A percentile compares a stretch with the other conserved stretches of the same genome.
Evolutionary conservation across 1,284 basidiomycete genomes (phyloP).

Genomic region (Puccinia triticina): DNA sequence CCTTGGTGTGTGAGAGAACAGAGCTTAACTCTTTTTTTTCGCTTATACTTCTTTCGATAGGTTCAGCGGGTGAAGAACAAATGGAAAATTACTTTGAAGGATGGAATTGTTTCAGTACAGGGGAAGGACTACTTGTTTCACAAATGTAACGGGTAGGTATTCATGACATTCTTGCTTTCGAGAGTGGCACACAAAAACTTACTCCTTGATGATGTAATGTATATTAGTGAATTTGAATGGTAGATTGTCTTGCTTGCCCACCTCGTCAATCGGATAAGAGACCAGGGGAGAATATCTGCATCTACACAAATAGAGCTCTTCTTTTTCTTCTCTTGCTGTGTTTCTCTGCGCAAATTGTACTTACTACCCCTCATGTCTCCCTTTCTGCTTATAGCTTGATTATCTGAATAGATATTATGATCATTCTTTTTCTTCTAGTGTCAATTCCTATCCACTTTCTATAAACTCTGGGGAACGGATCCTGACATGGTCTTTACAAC

Average conservation of each 20-base stretch:
- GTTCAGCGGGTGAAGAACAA: slow-evolving; percentile 98
- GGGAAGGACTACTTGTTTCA: slow-evolving; percentile 96
- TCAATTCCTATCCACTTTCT: neutral
- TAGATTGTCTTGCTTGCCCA: neutral
- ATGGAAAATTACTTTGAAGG: slow-evolving; percentile 99
- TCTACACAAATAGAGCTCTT: slow-evolving; percentile 6
- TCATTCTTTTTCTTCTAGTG: neutral
- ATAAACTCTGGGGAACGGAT: slow-evolving; percentile 2
- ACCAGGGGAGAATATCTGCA: slow-evolving; percentile 1
- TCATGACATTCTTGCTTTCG: neutral
- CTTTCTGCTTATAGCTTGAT: neutral
- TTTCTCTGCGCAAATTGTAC: slow-evolving; percentile 20
- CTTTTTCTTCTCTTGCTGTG: neutral
- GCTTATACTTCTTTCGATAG: slow-evolving; percentile 62
- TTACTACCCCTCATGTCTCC: neutral
- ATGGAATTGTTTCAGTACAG: slow-evolving; percentile 96
- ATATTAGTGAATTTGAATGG: slow-evolving; percentile 40
- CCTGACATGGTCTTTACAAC: slow-evolving; percentile 4
- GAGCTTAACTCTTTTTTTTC: slow-evolving; percentile 5
- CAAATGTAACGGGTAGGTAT: slow-evolving; percentile 71
- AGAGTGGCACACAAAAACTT: neutral
- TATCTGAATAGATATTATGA: slow-evolving; percentile 5
- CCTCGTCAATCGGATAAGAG: neutral
- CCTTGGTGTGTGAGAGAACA: slow-evolving; percentile 15
- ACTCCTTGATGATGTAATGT: neutral